Conservation (phyloP, 257 asterid genomes). For the Solanum habrochaites region DNA sequence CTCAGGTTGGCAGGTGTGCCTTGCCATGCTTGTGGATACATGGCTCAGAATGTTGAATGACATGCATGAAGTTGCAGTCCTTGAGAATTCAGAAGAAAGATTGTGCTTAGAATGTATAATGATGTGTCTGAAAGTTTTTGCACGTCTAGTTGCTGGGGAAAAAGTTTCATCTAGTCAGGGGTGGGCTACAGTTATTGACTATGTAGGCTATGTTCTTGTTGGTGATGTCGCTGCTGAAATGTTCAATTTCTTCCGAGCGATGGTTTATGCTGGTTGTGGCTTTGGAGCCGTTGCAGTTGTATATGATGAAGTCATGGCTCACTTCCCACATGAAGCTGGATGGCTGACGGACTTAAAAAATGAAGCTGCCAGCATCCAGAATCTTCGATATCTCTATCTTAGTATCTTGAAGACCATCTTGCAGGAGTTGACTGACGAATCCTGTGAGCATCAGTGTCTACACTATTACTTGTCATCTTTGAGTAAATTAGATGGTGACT, state of each 20-base stretch:
- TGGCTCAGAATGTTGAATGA: slow-evolving; percentile 74
- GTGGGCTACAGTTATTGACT: slow-evolving; percentile 56
- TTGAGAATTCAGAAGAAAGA: slow-evolving; percentile 20
- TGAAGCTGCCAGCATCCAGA: slow-evolving; percentile 29
- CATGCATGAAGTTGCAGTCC: slow-evolving; percentile 31
- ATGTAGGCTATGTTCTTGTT: slow-evolving; percentile 37
- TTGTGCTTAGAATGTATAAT: slow-evolving; percentile 41
- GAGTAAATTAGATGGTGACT: slow-evolving; percentile 64
- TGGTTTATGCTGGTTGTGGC: slow-evolving; percentile 65
- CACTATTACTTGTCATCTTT: slow-evolving; percentile 55
- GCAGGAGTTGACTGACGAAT: slow-evolving; percentile 45
- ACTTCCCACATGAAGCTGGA: slow-evolving; percentile 29
- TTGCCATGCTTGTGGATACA: slow-evolving; percentile 53
- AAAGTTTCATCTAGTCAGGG: slow-evolving; percentile 55
- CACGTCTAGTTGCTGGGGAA: slow-evolving; percentile 38
- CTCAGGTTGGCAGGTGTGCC: slow-evolving; percentile 47
- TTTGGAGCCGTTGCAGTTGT: slow-evolving; percentile 45
- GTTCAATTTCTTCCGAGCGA: slow-evolving; percentile 54
- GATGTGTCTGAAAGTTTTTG: slow-evolving; percentile 39
- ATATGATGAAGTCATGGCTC: slow-evolving; percentile 26
- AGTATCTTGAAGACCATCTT: slow-evolving; percentile 46
- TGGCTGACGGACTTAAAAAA: slow-evolving; percentile 1
- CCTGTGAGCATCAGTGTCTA: slow-evolving; percentile 28
- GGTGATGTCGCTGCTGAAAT: slow-evolving; percentile 32
- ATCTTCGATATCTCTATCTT: slow-evolving; percentile 59